Evolutionary conservation across 1,139 yeast genomes (phyloP).

Genomic region (Candida glucosophila): DNA sequence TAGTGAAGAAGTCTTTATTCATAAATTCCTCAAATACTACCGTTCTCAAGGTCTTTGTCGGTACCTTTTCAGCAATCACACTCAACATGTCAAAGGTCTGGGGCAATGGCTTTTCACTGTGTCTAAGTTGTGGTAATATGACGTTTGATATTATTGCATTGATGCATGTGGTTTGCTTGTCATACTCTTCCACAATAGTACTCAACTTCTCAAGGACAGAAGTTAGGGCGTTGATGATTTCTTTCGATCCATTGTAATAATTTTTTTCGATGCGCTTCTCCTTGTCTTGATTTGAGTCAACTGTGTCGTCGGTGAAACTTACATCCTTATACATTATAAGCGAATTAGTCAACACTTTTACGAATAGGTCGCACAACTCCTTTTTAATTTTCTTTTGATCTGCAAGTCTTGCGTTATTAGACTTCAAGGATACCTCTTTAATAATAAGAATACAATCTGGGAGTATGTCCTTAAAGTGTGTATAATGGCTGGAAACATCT

Average conservation of each 20-base stretch:
- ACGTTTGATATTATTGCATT: constrained; percentile 38
- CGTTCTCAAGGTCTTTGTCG: constrained; percentile 44
- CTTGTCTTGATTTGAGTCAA: constrained; percentile 3
- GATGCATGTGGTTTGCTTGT: constrained; percentile 35
- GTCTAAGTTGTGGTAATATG: constrained; percentile 33
- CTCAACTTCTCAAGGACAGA: constrained; percentile 33
- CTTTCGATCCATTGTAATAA: constrained; percentile 16
- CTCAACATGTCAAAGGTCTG: constrained; percentile 32
- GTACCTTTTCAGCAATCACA: constrained; percentile 24
- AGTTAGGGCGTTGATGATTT: constrained; percentile 25
- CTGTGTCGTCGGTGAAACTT: constrained; percentile 1
- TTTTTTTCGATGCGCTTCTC: background rate
- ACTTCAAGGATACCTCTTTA: constrained; percentile 44
- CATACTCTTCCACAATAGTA: constrained; percentile 42
- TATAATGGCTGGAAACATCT: constrained; percentile 42
- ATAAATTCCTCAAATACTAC: constrained; percentile 43
- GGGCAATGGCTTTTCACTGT: constrained; percentile 19
- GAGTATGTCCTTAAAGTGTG: constrained; percentile 40
- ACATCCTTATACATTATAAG: constrained; percentile 11
- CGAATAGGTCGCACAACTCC: constrained; percentile 60
- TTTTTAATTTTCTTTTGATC: constrained; percentile 52
- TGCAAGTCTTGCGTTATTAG: constrained; percentile 51
- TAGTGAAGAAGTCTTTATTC: constrained; percentile 39
- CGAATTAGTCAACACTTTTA: constrained; percentile 38
- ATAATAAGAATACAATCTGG: constrained; percentile 46